These are phyloP conservation scores for Cryptococcus hybrid DNA, from an alignment of 1,284 basidiomycete species.

Conservation along the genomic window DNA sequence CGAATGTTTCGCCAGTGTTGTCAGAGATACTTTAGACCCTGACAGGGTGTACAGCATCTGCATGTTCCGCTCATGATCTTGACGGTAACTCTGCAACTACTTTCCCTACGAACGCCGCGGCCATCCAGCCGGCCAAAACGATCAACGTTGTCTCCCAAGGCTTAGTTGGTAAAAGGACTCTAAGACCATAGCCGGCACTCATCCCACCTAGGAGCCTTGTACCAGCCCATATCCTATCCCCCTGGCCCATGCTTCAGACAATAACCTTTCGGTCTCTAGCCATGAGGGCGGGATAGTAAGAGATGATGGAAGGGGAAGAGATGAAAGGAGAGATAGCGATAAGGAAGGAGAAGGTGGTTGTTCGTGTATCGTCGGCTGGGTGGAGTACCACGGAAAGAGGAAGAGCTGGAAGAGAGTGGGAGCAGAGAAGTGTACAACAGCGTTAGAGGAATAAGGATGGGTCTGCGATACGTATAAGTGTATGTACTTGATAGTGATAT, in stretches of 20 bases:
- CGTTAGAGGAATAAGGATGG: conserved; percentile 71
- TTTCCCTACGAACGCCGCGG: too few species aligned
- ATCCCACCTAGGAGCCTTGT: conserved; percentile 80
- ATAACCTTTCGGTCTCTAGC: conserved; percentile 48
- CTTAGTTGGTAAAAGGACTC: conserved; percentile 48
- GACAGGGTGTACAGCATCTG: too few species aligned
- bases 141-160: conserved; percentile 73
- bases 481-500: background rate
- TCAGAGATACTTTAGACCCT: too few species aligned
- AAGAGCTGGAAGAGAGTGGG: conserved; percentile 81
- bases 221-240: conserved; percentile 78
- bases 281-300: background rate
- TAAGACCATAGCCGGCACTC: conserved; percentile 68
- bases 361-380: conserved; percentile 26
- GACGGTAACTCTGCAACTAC: too few species aligned
- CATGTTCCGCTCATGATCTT: too few species aligned
- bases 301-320: background rate
- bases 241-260: conserved; percentile 46
- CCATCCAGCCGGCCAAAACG: conserved; percentile 70
- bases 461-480: conserved; percentile 50
- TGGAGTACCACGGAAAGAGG: conserved; percentile 75
- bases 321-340: background rate
- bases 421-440: conserved; percentile 83
- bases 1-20: too few species aligned
- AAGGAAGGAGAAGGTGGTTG: conserved; percentile 17